phyloP scores from a whole-genome alignment of 345 rosid genomes.

The Alliaria petiolata region DNA sequence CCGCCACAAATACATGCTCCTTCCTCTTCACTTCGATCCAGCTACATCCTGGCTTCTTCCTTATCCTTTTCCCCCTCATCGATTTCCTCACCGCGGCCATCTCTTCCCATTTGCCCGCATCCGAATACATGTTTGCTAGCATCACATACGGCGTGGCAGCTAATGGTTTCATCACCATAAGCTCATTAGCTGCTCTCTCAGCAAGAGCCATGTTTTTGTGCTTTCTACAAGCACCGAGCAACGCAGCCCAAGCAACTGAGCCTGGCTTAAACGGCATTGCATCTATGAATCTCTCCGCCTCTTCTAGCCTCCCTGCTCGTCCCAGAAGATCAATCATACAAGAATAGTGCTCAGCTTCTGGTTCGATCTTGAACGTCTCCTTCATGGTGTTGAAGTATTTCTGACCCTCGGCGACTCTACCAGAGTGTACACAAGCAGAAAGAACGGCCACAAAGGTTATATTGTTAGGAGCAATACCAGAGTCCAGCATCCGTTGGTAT shows the following conservation, averaged over 20 bases:
- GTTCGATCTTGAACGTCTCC: conserved; percentile 60
- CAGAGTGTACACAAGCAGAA: conserved; percentile 83
- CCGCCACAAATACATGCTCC: conserved; percentile 74
- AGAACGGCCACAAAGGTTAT: conserved; percentile 84
- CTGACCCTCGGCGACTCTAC: conserved; percentile 63
- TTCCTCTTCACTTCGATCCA: conserved; percentile 76
- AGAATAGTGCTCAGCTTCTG: conserved; percentile 83
- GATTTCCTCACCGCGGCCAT: conserved; percentile 56
- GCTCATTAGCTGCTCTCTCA: conserved; percentile 59
- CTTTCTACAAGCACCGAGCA: conserved; percentile 78
- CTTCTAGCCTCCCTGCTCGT: conserved; percentile 71
- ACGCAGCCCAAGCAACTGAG: conserved; percentile 66
- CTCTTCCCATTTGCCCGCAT: conserved; percentile 71
- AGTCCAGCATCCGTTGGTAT: conserved; percentile 61
- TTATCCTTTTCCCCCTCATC: conserved; percentile 73
- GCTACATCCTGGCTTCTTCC: conserved; percentile 88
- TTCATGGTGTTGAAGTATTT: conserved; percentile 65
- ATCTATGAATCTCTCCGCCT: conserved; percentile 72
- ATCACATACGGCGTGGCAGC: conserved; percentile 81
- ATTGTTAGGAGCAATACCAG: conserved; percentile 49
- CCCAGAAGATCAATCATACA: conserved; percentile 89
- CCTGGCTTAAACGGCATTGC: conserved; percentile 70
- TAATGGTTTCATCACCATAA: conserved; percentile 60
- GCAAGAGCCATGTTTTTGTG: conserved; percentile 69
- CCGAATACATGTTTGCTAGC: conserved; percentile 73